Percentiles rank a stretch among this genome's conserved stretches.
Conservation (phyloP, 2,329 filamentous ascomycete species). For the Fusarium clavum region DNA sequence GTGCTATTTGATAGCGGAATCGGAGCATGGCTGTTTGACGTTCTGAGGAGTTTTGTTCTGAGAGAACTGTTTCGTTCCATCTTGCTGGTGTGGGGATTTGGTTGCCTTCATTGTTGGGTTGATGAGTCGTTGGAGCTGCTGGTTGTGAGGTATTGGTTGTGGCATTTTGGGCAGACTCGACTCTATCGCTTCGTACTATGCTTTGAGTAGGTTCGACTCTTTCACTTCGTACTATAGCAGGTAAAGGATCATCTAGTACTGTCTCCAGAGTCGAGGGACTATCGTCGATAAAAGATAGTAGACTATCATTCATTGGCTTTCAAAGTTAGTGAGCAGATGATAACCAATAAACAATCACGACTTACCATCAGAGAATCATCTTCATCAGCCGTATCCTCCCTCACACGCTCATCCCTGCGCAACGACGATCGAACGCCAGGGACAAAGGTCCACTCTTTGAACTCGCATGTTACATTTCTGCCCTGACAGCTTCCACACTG, state of each 20-base stretch:
- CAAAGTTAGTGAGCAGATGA: no score
- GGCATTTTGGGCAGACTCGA: neutral
- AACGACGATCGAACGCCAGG: slow-evolving; percentile 14
- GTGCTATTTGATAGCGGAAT: slow-evolving; percentile 26
- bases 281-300: slow-evolving; percentile 11
- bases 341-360: neutral
- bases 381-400: neutral
- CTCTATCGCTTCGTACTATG: neutral
- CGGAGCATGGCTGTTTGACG: slow-evolving; percentile 34
- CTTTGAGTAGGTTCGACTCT: neutral
- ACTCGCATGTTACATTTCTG: slow-evolving; percentile 30
- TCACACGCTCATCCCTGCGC: neutral
- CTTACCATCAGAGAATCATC: slow-evolving; percentile 7
- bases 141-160: neutral
- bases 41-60: slow-evolving; percentile 24
- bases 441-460: slow-evolving; percentile 37
- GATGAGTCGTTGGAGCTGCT: neutral
- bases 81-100: slow-evolving; percentile 19
- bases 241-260: neutral
- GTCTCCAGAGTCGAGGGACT: slow-evolving; percentile 3
- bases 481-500: slow-evolving; percentile 30
- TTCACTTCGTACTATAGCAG: neutral
- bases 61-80: slow-evolving; percentile 27
- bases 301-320: slow-evolving; percentile 13
- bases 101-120: slow-evolving; percentile 11